Base-by-base conservation (phyloP, 139 green algal species). In the Chlamydomonas schloesseri region DNA sequence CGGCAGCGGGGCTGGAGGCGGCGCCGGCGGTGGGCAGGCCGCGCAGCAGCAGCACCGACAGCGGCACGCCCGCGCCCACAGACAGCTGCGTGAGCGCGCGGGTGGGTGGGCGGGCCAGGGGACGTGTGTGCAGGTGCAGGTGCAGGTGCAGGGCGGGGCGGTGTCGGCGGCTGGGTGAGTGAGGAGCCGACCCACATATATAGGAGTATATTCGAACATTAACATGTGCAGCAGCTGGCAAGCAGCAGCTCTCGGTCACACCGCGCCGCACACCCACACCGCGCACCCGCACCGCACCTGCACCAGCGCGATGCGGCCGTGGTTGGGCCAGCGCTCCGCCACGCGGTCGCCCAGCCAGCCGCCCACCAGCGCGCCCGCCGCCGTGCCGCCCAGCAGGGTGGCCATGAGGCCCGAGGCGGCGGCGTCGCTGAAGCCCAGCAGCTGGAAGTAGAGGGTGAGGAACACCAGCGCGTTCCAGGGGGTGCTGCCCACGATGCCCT, bases 401-500 rank as follows among this genome's bases (percentile, higher is more conserved):
- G 93, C 92, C 28, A 95, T 86, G 17, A 96, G 82, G n/a, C 73
- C 36, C 36, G 73, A 87, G 46, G 94, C 89, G 13, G 79, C 83
- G n/a, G 37, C 70, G 81, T 97, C 88, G 28, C 71, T 88, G 89
- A 98, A 98, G 18, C 96, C 96, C 46, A 97, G 88, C 33, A 98
- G 90, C 91, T 74, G 69, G 17, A 74, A 34, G 34, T 74, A 74
- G 69, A 74, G 69, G 13, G 69, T 74, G 69, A 76, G 71, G 84
- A 97, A 97, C 13, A 94, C 90, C 91, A 98, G 93, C 29, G 96
- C 96, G 29, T 93, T 89, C 97, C 96, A 99, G n/a, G 96, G 97
- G 3, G 95, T 95, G 83, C 86, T 94, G 55, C 96, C 96, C 17
- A 98, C 93, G 36, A 99, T 95, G 75, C 96, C 96, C 89, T 98